Evolutionary conservation across 441 rosid genomes (phyloP).

Genomic region (Gossypium trilobum): DNA sequence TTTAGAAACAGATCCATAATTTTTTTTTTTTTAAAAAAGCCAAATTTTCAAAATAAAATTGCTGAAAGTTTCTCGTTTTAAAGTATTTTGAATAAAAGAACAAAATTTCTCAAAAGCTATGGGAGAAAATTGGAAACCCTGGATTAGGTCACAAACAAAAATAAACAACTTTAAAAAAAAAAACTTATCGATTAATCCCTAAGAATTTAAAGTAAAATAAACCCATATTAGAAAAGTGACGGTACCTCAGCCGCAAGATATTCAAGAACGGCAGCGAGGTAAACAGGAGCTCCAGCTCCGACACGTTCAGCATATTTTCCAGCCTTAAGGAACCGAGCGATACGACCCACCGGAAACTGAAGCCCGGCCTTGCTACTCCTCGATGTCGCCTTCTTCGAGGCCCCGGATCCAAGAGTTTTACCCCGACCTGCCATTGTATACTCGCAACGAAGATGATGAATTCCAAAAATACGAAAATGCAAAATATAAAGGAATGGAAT

Average conservation of each 20-base stretch:
- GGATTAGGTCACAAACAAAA: conserved; percentile 8
- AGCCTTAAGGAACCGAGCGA: conserved; percentile 85
- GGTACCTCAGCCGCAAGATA: conserved; percentile 82
- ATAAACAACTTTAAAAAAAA: not conserved
- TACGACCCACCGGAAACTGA: conserved; percentile 92
- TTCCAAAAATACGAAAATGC: not conserved
- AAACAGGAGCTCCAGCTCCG: conserved; percentile 94
- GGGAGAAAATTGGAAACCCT: conserved; percentile 21
- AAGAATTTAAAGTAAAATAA: not conserved
- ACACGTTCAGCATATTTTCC: conserved; percentile 96
- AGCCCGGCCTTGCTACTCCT: conserved; percentile 94
- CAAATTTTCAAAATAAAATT: not conserved
- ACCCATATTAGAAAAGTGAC: not conserved
- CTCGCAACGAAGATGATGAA: not conserved
- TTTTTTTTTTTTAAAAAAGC: not conserved
- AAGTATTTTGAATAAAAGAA: not conserved
- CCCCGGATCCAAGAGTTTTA: conserved; percentile 76
- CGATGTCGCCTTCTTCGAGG: conserved; percentile 78
- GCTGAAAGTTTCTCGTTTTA: not conserved
- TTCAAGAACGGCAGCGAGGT: conserved; percentile 87
- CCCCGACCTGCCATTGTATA: conserved; percentile 77
- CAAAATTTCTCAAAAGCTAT: not conserved
- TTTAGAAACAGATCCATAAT: not conserved
- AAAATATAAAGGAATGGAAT: not conserved
- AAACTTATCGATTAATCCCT: not conserved